Percentiles rank a stretch among this genome's conserved stretches.
Evolutionary conservation across 148 eudicot species (phyloP).

Genomic region (Tetragonia tetragonoides): DNA sequence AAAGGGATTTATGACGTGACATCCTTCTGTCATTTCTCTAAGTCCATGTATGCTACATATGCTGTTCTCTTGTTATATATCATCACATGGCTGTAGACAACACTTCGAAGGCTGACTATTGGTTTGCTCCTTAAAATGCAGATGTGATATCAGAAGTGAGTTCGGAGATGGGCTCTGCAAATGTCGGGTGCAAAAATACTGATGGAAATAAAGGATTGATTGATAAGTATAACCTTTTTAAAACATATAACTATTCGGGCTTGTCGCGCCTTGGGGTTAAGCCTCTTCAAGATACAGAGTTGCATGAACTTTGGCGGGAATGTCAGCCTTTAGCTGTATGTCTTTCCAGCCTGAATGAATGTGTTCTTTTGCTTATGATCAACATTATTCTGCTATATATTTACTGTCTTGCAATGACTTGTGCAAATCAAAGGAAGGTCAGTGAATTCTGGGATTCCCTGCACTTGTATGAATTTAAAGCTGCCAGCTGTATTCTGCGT

Average conservation of each 20-base stretch:
- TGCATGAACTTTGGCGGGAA: constrained; percentile 61
- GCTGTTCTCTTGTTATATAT: background rate
- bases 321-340: constrained; percentile 62
- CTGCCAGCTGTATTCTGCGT: too few species aligned
- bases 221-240: constrained; percentile 55
- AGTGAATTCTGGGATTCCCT: background rate
- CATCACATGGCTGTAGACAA: background rate
- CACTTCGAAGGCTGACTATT: background rate
- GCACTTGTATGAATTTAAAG: background rate
- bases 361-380: background rate
- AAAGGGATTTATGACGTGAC: too few species aligned
- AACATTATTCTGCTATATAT: background rate
- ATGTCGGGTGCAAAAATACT: constrained; percentile 22
- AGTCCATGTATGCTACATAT: background rate
- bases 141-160: constrained; percentile 5
- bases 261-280: constrained; percentile 58
- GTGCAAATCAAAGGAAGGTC: background rate
- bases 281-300: constrained; percentile 45
- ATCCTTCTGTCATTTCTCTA: too few species aligned
- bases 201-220: constrained; percentile 22
- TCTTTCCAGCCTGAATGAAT: constrained; percentile 15
- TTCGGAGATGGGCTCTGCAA: constrained; percentile 16
- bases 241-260: constrained; percentile 57
- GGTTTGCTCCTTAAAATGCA: constrained; percentile 20
- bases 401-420: background rate